Evolutionary conservation across 1,284 basidiomycete genomes (phyloP), one percentile per base, ranked within the genome.

Genomic region (Marasmius oreades): DNA sequence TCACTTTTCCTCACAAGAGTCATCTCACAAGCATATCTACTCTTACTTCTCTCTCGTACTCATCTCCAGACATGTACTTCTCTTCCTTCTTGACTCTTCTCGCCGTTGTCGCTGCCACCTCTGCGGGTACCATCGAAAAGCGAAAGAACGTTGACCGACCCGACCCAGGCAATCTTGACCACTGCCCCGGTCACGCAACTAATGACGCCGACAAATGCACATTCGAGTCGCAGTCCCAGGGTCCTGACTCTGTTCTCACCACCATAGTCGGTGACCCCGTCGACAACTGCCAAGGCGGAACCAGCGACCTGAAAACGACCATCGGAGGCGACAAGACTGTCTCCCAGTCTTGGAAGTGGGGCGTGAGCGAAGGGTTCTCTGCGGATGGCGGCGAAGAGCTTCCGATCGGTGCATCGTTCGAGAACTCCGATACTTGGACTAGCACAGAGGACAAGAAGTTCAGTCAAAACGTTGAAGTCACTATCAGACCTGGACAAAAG

Each of bases 211-310:
- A 51, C n/a, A n/a, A n/a, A n/a, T n/a, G n/a, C n/a, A n/a, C n/a
- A n/a, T n/a, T n/a, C n/a, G n/a, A n/a, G n/a, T 51, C 28, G 28
- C 33, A 24, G 14, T 51, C 36, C 31, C 28, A 51, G 50, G 50
- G 50, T 12, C n/a, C 23, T 8, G 50, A 51, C 50, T 20, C 12
- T 22, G 5, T 22, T 18, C 7, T 51, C 50, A 33, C 23, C 14
- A 24, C 33, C 24, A 51, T 51, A 12, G 50, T 51, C 22, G 50
- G 50, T 33, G 31, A 34, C 22, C 31, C 34, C 31, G 50, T 51
- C 31, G 31, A 51, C 31, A 51, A 51, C 50, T 51, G 50, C 34
- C 16, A 51, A 18, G 50, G 50, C n/a, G 50, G 50, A 31, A 51
- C 50, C 34, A 37, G 16, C 12, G 50, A 51, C 50, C n/a, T 51